Base-by-base conservation (phyloP, 306 rosid species). In the Cotoneaster glaucophyllus region DNA sequence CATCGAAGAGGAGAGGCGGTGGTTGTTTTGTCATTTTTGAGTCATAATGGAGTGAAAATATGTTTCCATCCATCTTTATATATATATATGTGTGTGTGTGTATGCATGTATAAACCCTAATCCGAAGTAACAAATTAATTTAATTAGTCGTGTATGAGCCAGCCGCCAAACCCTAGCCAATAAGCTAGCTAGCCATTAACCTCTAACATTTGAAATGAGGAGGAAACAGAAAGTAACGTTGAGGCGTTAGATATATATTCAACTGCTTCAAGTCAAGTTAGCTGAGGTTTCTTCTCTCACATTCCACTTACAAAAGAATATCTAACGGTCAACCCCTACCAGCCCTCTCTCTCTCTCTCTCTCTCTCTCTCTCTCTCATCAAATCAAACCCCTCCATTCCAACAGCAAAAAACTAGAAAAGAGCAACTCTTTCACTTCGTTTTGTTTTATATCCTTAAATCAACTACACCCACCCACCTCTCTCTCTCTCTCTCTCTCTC, bases 271-370 rank as follows among this genome's bases (percentile, higher is more conserved):
- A 75, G 37, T 73, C 69, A 62, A 79, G 97, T 82, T 91, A 89
- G 97, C 89, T 91, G 90, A 52, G 74, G 44, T 43, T 59, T 28
- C 11, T 64, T 15, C n/a, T 8, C 5, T 69, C 68, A 39, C 69
- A 22, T 62, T 64, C 78, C 75, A 74, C 81, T 65, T 70, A 29
- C 39, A 64, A 18, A 31, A 65, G 34, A 85, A 77, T 79, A 92
- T 79, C 99, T 89, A 95, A 87, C 99, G 86, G 90, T 95, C 99
- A 95, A 87, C 87, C 89, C 89, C 98, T 90, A 91, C 92, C 95
- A 76, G 90, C 84, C 93, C 69, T 26, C 69, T 11, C 66, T 11
- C 64, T 71, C 67, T 32, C 67, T 14, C 58, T 10, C 58, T 74
- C 73, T n/a, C n/a, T 11, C 64, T 71, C 67, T 78, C 61, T 4